Evolutionary conservation across 1,284 basidiomycete genomes (phyloP).

Genomic region (Ustilago shanxiensis): DNA sequence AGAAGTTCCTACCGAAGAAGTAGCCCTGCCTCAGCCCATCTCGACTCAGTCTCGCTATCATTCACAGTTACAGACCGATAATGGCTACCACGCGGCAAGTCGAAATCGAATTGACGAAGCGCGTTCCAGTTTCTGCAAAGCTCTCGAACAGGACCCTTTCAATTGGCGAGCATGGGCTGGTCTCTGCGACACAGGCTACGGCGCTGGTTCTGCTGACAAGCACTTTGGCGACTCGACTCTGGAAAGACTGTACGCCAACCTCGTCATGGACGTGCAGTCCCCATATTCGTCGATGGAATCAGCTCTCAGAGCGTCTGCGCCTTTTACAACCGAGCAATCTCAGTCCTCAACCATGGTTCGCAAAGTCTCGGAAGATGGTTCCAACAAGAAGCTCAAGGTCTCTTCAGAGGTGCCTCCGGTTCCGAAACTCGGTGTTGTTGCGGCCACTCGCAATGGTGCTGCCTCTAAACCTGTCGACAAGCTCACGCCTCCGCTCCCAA

Average conservation of each 20-base stretch:
- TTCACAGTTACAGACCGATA: constrained; percentile 54
- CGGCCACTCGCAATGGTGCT: constrained; percentile 8
- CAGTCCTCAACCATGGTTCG: constrained; percentile 26
- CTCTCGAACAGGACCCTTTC: constrained; percentile 53
- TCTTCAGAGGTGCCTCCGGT: constrained; percentile 33
- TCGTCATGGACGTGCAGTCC: constrained; percentile 21
- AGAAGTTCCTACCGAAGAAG: constrained; percentile 3
- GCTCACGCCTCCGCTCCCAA: constrained; percentile 33
- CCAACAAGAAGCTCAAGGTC: constrained; percentile 51
- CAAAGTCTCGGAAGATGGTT: constrained; percentile 45
- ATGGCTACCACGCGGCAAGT: constrained; percentile 50
- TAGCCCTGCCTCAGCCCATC: constrained; percentile 10
- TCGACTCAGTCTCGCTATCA: constrained; percentile 27
- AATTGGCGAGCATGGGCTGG: constrained; percentile 65
- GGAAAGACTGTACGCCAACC: constrained; percentile 25
- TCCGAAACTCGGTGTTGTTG: constrained; percentile 15
- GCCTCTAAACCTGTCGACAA: constrained; percentile 27
- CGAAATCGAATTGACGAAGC: constrained; percentile 50
- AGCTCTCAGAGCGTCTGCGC: constrained; percentile 15
- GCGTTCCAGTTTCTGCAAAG: constrained; percentile 36
- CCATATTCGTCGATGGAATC: constrained; percentile 24
- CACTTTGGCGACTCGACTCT: constrained; percentile 20
- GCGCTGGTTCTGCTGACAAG: constrained; percentile 16
- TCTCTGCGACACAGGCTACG: constrained; percentile 59
- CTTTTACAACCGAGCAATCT: constrained; percentile 17